These are phyloP conservation scores for Podospora appendiculata DNA, from an alignment of 495 filamentous ascomycete genomes.

Conservation along the genomic window DNA sequence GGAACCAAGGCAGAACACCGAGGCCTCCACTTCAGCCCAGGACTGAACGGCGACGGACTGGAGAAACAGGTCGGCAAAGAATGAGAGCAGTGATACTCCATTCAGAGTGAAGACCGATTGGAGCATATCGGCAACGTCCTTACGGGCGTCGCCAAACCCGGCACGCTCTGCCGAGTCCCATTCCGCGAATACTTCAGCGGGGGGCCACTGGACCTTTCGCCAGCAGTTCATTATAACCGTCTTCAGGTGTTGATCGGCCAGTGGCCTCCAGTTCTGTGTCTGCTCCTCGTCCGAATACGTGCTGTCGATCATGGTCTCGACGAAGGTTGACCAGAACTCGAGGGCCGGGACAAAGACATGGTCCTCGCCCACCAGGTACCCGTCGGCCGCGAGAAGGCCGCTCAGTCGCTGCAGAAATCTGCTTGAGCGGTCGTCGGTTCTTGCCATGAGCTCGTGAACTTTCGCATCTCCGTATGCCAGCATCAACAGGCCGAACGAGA, in stretches of 20 bases:
- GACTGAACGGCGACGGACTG: slow-evolving; percentile 48
- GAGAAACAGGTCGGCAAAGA: slow-evolving; percentile 58
- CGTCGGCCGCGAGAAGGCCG: slow-evolving; percentile 60
- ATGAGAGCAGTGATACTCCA: slow-evolving; percentile 57
- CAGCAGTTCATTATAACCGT: slow-evolving; percentile 52
- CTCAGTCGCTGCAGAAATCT: slow-evolving; percentile 45
- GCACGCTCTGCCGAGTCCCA: slow-evolving; percentile 69
- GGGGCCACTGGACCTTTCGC: slow-evolving; percentile 56
- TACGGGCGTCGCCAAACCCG: slow-evolving; percentile 69
- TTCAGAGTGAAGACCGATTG: slow-evolving; percentile 66
- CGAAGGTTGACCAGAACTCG: slow-evolving; percentile 76
- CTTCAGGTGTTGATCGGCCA: slow-evolving; percentile 36
- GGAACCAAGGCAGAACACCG: slow-evolving; percentile 68
- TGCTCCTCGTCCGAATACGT: slow-evolving; percentile 25
- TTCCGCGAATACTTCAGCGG: slow-evolving; percentile 35
- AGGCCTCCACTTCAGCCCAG: slow-evolving; percentile 76
- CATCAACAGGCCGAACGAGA: slow-evolving; percentile 62
- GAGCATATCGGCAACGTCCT: slow-evolving; percentile 75
- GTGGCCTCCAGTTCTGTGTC: slow-evolving; percentile 21
- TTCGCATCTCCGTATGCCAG: slow-evolving; percentile 60
- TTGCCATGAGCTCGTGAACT: slow-evolving; percentile 41
- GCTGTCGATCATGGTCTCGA: slow-evolving; percentile 45
- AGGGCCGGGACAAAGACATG: slow-evolving; percentile 65
- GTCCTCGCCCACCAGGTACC: slow-evolving; percentile 71
- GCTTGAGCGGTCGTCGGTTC: slow-evolving; percentile 33